Evolutionary conservation across 306 rosid genomes (phyloP).

Genomic region (Chamaecrista fasciculata): DNA sequence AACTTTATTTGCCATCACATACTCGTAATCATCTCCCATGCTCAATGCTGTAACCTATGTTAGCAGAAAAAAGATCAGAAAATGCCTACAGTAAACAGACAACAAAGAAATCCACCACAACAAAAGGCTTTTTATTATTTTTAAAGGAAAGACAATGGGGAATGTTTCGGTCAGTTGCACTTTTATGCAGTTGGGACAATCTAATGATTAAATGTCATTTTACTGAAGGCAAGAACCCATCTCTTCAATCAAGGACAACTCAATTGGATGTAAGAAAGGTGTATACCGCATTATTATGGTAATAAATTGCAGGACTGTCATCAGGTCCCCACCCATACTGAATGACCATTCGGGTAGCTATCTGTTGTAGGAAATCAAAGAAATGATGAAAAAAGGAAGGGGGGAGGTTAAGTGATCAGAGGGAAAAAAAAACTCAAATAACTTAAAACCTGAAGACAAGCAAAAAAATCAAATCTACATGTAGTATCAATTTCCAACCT

Average conservation of each 20-base stretch:
- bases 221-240: background rate
- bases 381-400: background rate
- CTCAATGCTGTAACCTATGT: slow-evolving; percentile 70
- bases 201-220: no score
- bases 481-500: slow-evolving; percentile 52
- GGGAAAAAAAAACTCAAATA: no score
- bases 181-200: background rate
- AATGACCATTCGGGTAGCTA: slow-evolving; percentile 94
- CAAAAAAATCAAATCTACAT: slow-evolving; percentile 15
- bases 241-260: slow-evolving; percentile 4
- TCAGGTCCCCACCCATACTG: slow-evolving; percentile 99
- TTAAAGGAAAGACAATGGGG: background rate
- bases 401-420: no score
- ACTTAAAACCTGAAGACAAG: slow-evolving; percentile 22
- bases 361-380: slow-evolving; percentile 48
- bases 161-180: background rate
- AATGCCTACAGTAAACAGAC: slow-evolving; percentile 7
- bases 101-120: slow-evolving; percentile 11
- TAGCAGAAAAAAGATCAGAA: slow-evolving; percentile 31
- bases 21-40: slow-evolving; percentile 87
- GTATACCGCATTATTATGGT: slow-evolving; percentile 75
- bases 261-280: slow-evolving; percentile 36
- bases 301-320: slow-evolving; percentile 94
- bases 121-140: background rate
- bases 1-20: slow-evolving; percentile 83